phyloP scores from a whole-genome alignment of 345 rosid genomes.

The Camelina sativa region DNA sequence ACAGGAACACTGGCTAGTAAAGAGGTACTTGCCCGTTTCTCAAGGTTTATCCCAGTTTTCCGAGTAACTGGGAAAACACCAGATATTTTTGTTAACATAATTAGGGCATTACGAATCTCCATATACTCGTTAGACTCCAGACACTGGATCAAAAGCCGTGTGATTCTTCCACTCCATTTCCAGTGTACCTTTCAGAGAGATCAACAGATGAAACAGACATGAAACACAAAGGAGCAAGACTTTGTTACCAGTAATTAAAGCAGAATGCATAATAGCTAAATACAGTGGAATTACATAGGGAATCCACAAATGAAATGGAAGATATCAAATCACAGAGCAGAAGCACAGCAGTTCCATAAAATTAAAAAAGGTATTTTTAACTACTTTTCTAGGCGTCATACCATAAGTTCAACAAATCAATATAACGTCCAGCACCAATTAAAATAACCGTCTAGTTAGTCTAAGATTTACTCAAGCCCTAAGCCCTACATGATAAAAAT shows the following conservation, averaged over 20 bases:
- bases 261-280: constrained; percentile 11
- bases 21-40: constrained; percentile 77
- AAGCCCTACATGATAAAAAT: not conserved
- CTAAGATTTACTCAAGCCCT: not conserved
- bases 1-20: not conserved
- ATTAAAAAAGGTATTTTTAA: not conserved
- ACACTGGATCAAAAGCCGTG: constrained; percentile 89
- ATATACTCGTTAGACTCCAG: constrained; percentile 95
- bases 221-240: constrained; percentile 28
- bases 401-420: constrained; percentile 7
- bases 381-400: constrained; percentile 20
- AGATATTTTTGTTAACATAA: constrained; percentile 92
- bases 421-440: not conserved
- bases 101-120: constrained; percentile 98
- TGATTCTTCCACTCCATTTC: constrained; percentile 99
- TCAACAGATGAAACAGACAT: constrained; percentile 31
- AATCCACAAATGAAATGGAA: constrained; percentile 17
- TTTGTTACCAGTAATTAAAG: constrained; percentile 23
- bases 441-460: constrained; percentile 9
- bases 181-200: constrained; percentile 80
- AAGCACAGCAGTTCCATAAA: constrained; percentile 15
- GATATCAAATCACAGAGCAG: constrained; percentile 27
- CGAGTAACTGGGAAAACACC: constrained; percentile 96
- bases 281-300: constrained; percentile 3
- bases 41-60: constrained; percentile 97